Conservation (phyloP, 2,329 filamentous ascomycete genomes). For the Aphanocladium album region DNA sequence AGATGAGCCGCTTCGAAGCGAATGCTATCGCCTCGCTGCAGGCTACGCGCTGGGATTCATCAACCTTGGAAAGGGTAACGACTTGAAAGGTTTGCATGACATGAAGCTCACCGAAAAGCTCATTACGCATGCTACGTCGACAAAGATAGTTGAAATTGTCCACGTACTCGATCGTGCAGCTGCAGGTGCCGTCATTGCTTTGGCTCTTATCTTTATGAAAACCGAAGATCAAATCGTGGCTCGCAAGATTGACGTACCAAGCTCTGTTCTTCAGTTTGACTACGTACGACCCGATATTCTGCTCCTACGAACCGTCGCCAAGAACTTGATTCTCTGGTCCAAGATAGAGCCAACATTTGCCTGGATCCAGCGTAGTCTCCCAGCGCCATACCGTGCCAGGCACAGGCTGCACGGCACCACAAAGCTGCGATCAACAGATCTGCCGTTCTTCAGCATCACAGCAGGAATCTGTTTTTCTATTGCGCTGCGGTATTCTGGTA, state of each 20-base stretch:
- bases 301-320: constrained; percentile 80
- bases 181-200: constrained; percentile 84
- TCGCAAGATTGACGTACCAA: constrained; percentile 86
- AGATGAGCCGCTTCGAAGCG: constrained; percentile 79
- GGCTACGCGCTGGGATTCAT: constrained; percentile 92
- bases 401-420: constrained; percentile 55
- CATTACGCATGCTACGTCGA: constrained; percentile 76
- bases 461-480: constrained; percentile 82
- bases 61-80: constrained; percentile 85
- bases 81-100: constrained; percentile 83
- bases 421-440: constrained; percentile 70
- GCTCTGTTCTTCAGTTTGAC: constrained; percentile 86
- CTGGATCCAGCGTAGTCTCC: constrained; percentile 75
- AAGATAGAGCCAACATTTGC: constrained; percentile 65
- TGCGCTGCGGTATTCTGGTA: constrained; percentile 69
- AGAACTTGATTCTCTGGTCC: constrained; percentile 90
- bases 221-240: constrained; percentile 83
- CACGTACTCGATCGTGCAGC: constrained; percentile 91
- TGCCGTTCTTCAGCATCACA: constrained; percentile 89
- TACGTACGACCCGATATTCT: constrained; percentile 93
- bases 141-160: constrained; percentile 85
- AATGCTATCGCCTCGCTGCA: constrained; percentile 92
- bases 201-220: constrained; percentile 95
- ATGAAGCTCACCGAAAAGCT: constrained; percentile 90
- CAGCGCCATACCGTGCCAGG: constrained; percentile 59